phyloP scores from a whole-genome alignment of 139 green algal genomes.

The Tetradesmus obliquus region DNA sequence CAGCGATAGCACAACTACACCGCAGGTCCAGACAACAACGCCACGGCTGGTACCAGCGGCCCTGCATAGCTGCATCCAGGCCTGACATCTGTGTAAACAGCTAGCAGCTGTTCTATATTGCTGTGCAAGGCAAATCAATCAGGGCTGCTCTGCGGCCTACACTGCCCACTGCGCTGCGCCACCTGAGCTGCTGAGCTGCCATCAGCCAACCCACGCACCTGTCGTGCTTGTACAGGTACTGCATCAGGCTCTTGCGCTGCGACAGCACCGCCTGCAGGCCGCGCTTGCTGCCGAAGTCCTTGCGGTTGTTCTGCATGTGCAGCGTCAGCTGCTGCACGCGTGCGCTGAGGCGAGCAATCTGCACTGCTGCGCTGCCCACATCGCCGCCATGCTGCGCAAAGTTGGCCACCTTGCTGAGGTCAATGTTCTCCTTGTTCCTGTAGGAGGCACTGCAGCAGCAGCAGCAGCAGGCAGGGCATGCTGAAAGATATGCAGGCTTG shows the following conservation, averaged over 20 bases:
- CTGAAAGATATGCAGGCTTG: background rate
- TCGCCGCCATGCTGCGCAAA: conserved; percentile 62
- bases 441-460: conserved; percentile 60
- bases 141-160: no score
- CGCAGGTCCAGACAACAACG: no score
- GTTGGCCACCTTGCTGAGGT: conserved; percentile 55
- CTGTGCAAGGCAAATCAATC: no score
- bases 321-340: conserved; percentile 63
- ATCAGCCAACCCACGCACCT: conserved; percentile 38
- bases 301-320: conserved; percentile 75
- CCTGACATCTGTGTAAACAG: no score
- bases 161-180: no score
- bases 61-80: no score
- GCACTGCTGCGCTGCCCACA: conserved; percentile 67
- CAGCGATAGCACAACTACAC: no score
- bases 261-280: conserved; percentile 74
- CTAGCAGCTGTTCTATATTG: no score
- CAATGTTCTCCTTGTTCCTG: conserved; percentile 75
- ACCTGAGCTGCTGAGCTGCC: no score
- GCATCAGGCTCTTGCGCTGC: conserved; percentile 73
- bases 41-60: no score
- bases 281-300: conserved; percentile 72
- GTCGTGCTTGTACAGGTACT: conserved; percentile 78
- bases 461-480: conserved; percentile 6
- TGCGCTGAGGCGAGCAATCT: conserved; percentile 73